Percentiles rank a stretch among this genome's conserved stretches.
These are phyloP conservation scores for Sclerotinia trifoliorum DNA, from an alignment of 2,329 filamentous ascomycete species.

Conservation along the genomic window DNA sequence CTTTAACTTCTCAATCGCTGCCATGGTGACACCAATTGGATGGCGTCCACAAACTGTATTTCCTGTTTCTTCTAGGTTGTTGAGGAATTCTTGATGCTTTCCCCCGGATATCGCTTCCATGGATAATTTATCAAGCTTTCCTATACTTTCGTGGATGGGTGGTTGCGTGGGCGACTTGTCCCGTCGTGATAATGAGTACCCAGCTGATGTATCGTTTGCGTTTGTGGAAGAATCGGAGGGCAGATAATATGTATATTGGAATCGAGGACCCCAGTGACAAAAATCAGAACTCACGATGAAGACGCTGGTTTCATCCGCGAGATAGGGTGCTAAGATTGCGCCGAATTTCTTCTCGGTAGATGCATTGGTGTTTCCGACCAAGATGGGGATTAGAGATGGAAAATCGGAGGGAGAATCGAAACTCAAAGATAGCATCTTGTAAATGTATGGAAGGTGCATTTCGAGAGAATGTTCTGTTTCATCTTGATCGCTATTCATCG, in stretches of 20 bases:
- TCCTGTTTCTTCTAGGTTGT: conserved; percentile 66
- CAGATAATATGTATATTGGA: conserved; percentile 79
- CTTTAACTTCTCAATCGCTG: conserved; percentile 68
- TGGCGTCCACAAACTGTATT: conserved; percentile 96
- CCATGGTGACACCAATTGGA: conserved; percentile 91
- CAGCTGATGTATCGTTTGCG: conserved; percentile 29
- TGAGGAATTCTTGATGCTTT: conserved; percentile 66
- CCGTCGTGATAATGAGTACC: conserved; percentile 36
- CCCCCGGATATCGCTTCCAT: conserved; percentile 85
- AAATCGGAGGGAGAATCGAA: conserved; percentile 51
- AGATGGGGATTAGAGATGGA: conserved; percentile 77
- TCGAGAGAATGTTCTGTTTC: conserved; percentile 89
- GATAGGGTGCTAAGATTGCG: conserved; percentile 69
- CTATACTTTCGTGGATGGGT: conserved; percentile 82
- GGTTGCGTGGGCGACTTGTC: conserved; percentile 44
- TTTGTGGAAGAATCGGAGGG: conserved; percentile 49
- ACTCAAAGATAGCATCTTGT: conserved; percentile 64
- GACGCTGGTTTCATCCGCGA: conserved; percentile 70
- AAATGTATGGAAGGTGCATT: conserved; percentile 94
- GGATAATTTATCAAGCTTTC: conserved; percentile 71
- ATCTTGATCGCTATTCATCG: conserved; percentile 67
- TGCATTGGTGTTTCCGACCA: conserved; percentile 73
- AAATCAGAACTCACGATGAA: conserved; percentile 96
- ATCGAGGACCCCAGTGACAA: conserved; percentile 89
- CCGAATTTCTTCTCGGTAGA: conserved; percentile 68